Base-by-base conservation (phyloP, 371 early-diverging fungal species). In the Mortierella sp. region DNA sequence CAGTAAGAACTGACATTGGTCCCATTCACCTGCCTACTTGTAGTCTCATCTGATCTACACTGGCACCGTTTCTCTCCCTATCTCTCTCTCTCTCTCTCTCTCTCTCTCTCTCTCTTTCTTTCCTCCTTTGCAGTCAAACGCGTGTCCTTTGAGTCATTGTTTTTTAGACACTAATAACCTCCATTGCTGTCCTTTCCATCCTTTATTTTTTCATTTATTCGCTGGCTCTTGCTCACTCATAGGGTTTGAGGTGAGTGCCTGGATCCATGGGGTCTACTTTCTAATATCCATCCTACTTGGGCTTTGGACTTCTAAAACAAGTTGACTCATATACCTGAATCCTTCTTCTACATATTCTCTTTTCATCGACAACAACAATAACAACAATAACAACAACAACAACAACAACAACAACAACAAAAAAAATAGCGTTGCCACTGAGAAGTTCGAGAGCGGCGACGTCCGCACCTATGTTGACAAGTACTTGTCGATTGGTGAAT, bases 401-500 rank as follows among this genome's bases (percentile, higher is more conserved):
- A n/a, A n/a, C n/a, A n/a, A n/a, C n/a, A n/a, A n/a, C n/a, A n/a
- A n/a, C n/a, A n/a, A n/a, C n/a, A n/a, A n/a, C n/a, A n/a, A n/a
- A n/a, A n/a, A n/a, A n/a, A n/a, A 21, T 75, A 90, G 91, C 60
- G 84, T 89, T 14, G 85, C 87, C 15, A 82, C 86, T 7, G 58
- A 72, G 51, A 83, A 89, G 66, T 89, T 91, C 47, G 86, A 89
- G 74, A 84, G 81, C 74, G 84, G 85, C 52, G 88, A 89, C 28
- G 68, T 90, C 9, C 84, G 86, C 7, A 62, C 67, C 51, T 87
- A 87, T 37, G 85, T 85, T 21, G 82, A 86, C 45, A 83, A 84
- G 67, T 93, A 90, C 77, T 81, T 93, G 29, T 70, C 84, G n/a
- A 73, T 91, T 30, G 93, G 93, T 51, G 93, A 93, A 80, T 87